These are phyloP conservation scores for Lodderomyces orthopsilosis DNA, from an alignment of 1,139 yeast species.

Conservation along the genomic window DNA sequence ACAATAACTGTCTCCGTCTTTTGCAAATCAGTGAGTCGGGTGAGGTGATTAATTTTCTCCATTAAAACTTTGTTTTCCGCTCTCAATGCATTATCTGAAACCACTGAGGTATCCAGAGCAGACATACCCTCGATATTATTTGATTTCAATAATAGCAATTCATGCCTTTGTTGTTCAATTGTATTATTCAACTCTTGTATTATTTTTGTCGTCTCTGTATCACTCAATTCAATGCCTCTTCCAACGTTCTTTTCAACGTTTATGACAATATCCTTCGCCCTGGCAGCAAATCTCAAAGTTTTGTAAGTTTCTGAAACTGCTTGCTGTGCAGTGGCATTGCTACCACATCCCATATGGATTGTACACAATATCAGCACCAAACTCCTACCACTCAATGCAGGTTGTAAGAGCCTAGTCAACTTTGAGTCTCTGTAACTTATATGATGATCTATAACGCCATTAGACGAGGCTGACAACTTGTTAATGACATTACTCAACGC, in stretches of 20 bases:
- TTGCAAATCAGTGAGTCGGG: slow-evolving; percentile 58
- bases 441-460: slow-evolving; percentile 40
- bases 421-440: slow-evolving; percentile 93
- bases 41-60: slow-evolving; percentile 68
- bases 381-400: slow-evolving; percentile 85
- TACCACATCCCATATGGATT: slow-evolving; percentile 53
- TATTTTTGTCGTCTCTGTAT: slow-evolving; percentile 41
- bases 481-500: slow-evolving; percentile 90
- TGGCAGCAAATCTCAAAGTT: slow-evolving; percentile 86
- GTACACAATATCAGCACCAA: slow-evolving; percentile 88
- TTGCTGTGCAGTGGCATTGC: slow-evolving; percentile 16
- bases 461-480: slow-evolving; percentile 51
- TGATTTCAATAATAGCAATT: slow-evolving; percentile 29
- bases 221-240: slow-evolving; percentile 25
- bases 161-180: slow-evolving; percentile 43
- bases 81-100: slow-evolving; percentile 27
- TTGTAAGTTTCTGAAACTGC: slow-evolving; percentile 77
- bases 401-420: slow-evolving; percentile 82
- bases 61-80: slow-evolving; percentile 61
- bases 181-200: slow-evolving; percentile 48
- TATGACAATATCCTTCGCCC: slow-evolving; percentile 83
- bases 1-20: slow-evolving; percentile 53
- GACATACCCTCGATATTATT: neutral
- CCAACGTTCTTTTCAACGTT: slow-evolving; percentile 58
- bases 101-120: neutral